These are phyloP conservation scores for Dentipellis sp. DNA, from an alignment of 768 basidiomycete genomes.

Conservation along the genomic window DNA sequence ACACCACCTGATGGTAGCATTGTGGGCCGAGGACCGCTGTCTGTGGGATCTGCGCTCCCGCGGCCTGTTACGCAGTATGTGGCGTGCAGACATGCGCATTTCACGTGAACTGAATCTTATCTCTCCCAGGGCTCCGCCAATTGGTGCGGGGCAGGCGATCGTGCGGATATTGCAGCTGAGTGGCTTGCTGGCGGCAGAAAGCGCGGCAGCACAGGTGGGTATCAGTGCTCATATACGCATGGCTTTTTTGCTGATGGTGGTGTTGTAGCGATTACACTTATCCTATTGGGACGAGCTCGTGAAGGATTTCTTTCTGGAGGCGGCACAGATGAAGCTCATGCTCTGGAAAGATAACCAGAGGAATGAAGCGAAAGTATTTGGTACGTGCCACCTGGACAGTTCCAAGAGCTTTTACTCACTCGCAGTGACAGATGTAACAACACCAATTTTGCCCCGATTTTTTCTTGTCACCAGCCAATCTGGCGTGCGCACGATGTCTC, in stretches of 20 bases:
- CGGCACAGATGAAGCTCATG: conserved; percentile 69
- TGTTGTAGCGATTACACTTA: conserved; percentile 46
- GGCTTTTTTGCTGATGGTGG: not conserved
- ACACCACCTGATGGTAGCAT: not conserved
- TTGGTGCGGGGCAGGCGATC: conserved; percentile 57
- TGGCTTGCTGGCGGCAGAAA: conserved; percentile 48
- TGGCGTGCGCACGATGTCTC: conserved; percentile 74
- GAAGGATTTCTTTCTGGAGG: conserved; percentile 60
- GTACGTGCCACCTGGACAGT: conserved; percentile 31
- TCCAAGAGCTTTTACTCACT: not conserved
- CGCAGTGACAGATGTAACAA: conserved; percentile 37
- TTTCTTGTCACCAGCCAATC: conserved; percentile 80
- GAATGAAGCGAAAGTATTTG: conserved; percentile 76
- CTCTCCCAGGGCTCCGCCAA: not conserved
- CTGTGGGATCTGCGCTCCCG: not conserved
- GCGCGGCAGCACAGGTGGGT: conserved; percentile 30
- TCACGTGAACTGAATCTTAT: not conserved
- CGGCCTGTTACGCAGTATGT: not conserved
- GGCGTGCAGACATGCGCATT: not conserved
- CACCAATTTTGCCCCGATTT: conserved; percentile 73
- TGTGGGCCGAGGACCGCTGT: not conserved
- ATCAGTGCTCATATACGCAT: not conserved
- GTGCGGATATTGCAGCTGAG: conserved; percentile 64
- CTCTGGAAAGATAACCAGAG: conserved; percentile 82
- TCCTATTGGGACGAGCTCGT: conserved; percentile 61